These are phyloP conservation scores for Aspergillus incahuasiensis DNA, from an alignment of 495 filamentous ascomycete species.

Conservation along the genomic window DNA sequence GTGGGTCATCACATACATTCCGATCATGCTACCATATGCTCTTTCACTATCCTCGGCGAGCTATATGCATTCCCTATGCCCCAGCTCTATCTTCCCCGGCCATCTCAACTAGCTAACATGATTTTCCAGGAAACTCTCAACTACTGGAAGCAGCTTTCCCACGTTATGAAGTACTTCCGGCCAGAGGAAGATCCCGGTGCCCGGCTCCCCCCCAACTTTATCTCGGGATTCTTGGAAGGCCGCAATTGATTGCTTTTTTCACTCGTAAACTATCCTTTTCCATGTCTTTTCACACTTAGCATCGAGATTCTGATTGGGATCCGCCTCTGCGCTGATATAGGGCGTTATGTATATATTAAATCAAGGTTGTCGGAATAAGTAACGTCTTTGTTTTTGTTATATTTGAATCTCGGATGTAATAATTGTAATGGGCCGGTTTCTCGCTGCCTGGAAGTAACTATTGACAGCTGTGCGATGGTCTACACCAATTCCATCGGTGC, in stretches of 20 bases:
- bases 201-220: constrained; percentile 78
- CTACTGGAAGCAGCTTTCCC: constrained; percentile 96
- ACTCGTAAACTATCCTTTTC: constrained; percentile 8
- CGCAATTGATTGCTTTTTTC: constrained; percentile 36
- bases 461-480: too few species aligned
- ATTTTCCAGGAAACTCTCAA: constrained; percentile 83
- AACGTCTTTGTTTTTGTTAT: constrained; percentile 22
- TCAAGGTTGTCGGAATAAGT: constrained; percentile 30
- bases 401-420: too few species aligned
- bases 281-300: constrained; percentile 20
- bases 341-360: constrained; percentile 43
- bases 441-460: too few species aligned
- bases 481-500: too few species aligned
- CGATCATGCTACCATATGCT: not conserved
- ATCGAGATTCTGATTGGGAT: constrained; percentile 24
- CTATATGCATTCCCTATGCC: not conserved
- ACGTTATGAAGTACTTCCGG: constrained; percentile 96
- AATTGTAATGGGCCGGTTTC: too few species aligned
- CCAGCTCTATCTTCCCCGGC: not conserved
- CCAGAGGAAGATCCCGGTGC: constrained; percentile 78
- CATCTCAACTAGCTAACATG: not conserved
- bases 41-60: not conserved
- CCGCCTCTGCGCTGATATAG: constrained; percentile 24
- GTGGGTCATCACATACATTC: constrained; percentile 25
- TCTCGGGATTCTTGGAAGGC: constrained; percentile 84